Percentiles rank a stretch among this genome's conserved stretches.
phyloP scores from a whole-genome alignment of 1,284 basidiomycete genomes.

The Gomphus bonarii region DNA sequence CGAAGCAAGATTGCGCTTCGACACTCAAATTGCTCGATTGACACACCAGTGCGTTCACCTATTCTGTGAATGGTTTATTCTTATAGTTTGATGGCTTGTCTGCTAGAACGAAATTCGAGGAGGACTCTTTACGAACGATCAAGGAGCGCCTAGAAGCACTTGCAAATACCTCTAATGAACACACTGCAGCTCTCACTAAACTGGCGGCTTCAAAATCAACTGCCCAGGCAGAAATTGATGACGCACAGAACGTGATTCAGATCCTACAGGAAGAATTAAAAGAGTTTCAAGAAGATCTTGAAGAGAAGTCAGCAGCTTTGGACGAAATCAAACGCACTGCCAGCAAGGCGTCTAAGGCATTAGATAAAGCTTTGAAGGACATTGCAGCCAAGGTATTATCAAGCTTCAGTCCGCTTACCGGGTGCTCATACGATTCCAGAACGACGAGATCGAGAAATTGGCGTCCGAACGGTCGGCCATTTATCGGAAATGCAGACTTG shows the following conservation, averaged over 20 bases:
- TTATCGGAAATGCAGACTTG: slow-evolving; percentile 88
- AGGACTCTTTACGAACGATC: slow-evolving; percentile 56
- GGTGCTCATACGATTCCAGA: slow-evolving; percentile 37
- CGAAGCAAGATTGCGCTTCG: slow-evolving; percentile 75
- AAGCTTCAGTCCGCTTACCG: slow-evolving; percentile 3
- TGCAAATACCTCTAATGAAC: slow-evolving; percentile 41
- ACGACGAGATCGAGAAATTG: slow-evolving; percentile 88
- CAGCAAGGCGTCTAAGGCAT: slow-evolving; percentile 56
- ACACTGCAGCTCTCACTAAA: slow-evolving; percentile 45
- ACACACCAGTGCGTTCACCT: slow-evolving; percentile 66
- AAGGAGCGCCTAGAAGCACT: slow-evolving; percentile 55
- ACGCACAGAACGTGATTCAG: slow-evolving; percentile 49
- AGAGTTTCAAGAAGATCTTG: slow-evolving; percentile 50
- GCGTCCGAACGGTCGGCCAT: slow-evolving; percentile 79
- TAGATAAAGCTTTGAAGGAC: slow-evolving; percentile 87
- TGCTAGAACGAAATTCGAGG: slow-evolving; percentile 66
- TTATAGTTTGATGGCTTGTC: not conserved
- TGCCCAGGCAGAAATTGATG: slow-evolving; percentile 56
- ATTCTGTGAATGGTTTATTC: not conserved
- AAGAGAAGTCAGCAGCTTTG: slow-evolving; percentile 59
- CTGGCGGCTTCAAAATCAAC: slow-evolving; percentile 49
- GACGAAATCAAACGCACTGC: slow-evolving; percentile 72
- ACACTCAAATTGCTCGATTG: slow-evolving; percentile 81
- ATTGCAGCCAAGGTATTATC: slow-evolving; percentile 65
- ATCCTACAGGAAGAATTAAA: slow-evolving; percentile 52